Evolutionary conservation across 148 eudicot genomes (phyloP), one percentile per base, ranked within the genome.

Genomic region (Fagopyrum tataricum): DNA sequence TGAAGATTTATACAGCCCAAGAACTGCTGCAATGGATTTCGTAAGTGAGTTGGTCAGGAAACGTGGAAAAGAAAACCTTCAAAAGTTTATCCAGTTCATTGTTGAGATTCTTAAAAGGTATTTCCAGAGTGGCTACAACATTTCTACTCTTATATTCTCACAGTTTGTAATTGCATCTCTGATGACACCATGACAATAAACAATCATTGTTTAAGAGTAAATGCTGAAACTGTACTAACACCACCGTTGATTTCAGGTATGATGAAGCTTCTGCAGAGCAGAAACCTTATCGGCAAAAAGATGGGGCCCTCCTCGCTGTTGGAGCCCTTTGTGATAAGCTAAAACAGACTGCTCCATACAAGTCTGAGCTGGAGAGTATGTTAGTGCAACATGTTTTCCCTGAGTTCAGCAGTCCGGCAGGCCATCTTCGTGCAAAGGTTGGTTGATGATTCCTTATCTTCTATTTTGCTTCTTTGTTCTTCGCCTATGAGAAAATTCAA

Each of bases 1-100:
- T 78, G 99, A 96, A 81, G 99, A 96, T 79, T 76, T 96, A 59
- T 96, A 96, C 68, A 96, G 99, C 83, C 97, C 99, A 61, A 87
- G 93, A 74, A 96, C 99, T 78, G 99, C 99, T 40, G 96, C 99
- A 74, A 92, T 96, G 97, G 99, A 96, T 78, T 96, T 96, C 77
- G 99, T 96, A 43, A 90, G 91, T 81, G 99, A 96, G 87, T 81
- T 96, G 85, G 94, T 96, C 5, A 86, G 99, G 74, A 96, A 90
- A 78, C 99, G 97, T 26, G 96, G 92, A n/a, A 96, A 96, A 74
- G 99, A 92, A 74, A 96, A 96, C 78, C 89, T 96, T 80, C 99
- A 92, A 23, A 96, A 96, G 82, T 96, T 96, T 73, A 75, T 96
- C 70, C 81, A 88, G 61, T 96, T 83, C 81, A 88, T 96, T 78